phyloP scores from a whole-genome alignment of 2,329 filamentous ascomycete species.

The Penicillium corylophilum region DNA sequence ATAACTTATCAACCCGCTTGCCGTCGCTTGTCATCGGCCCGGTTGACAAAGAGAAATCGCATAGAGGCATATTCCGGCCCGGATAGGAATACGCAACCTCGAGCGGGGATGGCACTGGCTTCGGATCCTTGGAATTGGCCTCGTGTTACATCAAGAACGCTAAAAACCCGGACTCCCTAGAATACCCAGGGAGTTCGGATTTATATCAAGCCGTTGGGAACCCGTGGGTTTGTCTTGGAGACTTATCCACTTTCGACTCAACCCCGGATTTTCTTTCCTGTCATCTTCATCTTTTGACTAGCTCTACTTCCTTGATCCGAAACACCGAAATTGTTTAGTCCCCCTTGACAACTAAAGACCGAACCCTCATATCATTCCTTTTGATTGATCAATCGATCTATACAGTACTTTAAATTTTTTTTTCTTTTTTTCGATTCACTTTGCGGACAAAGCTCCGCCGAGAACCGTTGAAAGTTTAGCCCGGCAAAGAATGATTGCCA shows the following conservation, averaged over 20 bases:
- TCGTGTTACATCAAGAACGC: neutral
- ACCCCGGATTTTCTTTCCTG: slow-evolving; percentile 4
- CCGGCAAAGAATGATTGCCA: slow-evolving; percentile 45
- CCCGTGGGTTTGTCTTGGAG: slow-evolving; percentile 1
- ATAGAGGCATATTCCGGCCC: slow-evolving; percentile 14
- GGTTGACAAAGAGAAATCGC: slow-evolving; percentile 31
- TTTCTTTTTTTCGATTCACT: neutral
- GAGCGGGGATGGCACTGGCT: neutral
- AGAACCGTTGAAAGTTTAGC: too few relatives aligned
- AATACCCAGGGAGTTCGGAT: neutral
- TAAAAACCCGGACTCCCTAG: too few relatives aligned
- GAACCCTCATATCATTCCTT: neutral
- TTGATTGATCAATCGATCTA: neutral
- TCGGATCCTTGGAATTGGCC: neutral
- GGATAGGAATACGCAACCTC: slow-evolving; percentile 6
- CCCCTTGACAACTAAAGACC: neutral
- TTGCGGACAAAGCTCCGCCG: neutral
- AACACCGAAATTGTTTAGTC: neutral
- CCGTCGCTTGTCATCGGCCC: slow-evolving; percentile 34
- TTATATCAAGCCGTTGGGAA: slow-evolving; percentile 5
- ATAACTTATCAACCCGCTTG: slow-evolving; percentile 26
- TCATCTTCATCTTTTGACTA: neutral
- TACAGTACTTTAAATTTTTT: neutral
- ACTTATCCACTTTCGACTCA: slow-evolving; percentile 5
- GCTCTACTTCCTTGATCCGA: neutral